phyloP scores from a whole-genome alignment of 129 eudicot genomes.

The Logfia minima region DNA sequence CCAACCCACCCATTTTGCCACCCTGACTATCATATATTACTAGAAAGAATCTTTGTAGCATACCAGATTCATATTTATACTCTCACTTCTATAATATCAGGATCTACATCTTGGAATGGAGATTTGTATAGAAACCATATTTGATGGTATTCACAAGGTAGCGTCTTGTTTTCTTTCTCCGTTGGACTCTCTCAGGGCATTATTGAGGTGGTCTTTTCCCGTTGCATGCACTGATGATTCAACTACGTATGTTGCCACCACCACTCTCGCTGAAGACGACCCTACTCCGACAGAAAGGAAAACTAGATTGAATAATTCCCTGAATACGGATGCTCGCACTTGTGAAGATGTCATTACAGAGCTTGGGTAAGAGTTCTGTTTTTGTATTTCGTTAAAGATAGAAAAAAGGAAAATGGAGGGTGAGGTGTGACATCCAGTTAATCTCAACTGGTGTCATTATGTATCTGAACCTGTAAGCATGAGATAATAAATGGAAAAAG shows the following conservation, averaged over 20 bases:
- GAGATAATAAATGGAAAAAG: neutral
- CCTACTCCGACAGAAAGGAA: slow-evolving; percentile 68
- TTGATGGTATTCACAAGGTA: slow-evolving; percentile 81
- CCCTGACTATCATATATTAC: neutral
- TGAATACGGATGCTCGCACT: slow-evolving; percentile 90
- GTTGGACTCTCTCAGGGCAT: slow-evolving; percentile 43
- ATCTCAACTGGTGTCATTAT: neutral
- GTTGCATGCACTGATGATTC: slow-evolving; percentile 27
- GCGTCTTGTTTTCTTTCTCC: slow-evolving; percentile 76
- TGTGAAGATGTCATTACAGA: slow-evolving; percentile 95
- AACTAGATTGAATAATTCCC: slow-evolving; percentile 41
- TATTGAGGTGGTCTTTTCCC: slow-evolving; percentile 48
- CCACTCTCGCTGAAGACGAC: slow-evolving; percentile 59
- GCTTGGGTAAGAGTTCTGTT: slow-evolving; percentile 64
- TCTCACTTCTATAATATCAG: slow-evolving; percentile 21
- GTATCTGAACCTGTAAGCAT: neutral
- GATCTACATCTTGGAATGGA: slow-evolving; percentile 71
- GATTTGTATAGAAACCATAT: slow-evolving; percentile 72
- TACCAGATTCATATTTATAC: neutral
- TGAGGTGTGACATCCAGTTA: slow-evolving; percentile 5
- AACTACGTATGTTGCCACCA: slow-evolving; percentile 45
- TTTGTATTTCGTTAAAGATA: neutral
- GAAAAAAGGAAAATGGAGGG: neutral
- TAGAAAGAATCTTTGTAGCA: neutral
- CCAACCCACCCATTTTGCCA: neutral